Conservation (phyloP, 352 stramenopile genomes). For the Elongisporangium anandrum region DNA sequence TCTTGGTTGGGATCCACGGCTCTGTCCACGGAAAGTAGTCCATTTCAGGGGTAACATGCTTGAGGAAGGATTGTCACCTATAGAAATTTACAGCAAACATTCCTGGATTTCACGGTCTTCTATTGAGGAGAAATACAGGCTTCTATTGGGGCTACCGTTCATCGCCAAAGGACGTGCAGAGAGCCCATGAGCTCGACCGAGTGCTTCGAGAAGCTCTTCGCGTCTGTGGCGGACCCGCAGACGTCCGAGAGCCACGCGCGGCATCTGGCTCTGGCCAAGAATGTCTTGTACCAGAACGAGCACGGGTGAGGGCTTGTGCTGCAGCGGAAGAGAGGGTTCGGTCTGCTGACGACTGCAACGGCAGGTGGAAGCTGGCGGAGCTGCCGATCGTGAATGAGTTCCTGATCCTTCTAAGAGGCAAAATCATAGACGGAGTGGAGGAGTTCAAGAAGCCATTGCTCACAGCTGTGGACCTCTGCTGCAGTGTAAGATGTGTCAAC, state of each 20-base stretch:
- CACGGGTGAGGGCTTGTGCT: constrained; percentile 26
- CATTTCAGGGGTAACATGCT: background rate
- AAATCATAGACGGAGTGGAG: constrained; percentile 34
- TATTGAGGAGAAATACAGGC: background rate
- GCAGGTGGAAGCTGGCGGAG: constrained; percentile 67
- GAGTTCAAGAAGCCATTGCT: constrained; percentile 44
- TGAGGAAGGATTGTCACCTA: background rate
- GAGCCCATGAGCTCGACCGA: constrained; percentile 10
- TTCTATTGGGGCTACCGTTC: too few relatives aligned
- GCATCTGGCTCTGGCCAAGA: constrained; percentile 72
- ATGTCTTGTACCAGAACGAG: constrained; percentile 73
- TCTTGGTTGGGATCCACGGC: background rate
- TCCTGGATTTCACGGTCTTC: background rate
- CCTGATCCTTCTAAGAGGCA: constrained; percentile 47
- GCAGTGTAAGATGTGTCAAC: constrained; percentile 25
- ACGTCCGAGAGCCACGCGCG: constrained; percentile 58
- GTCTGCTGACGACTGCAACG: background rate
- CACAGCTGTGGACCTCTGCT: constrained; percentile 29
- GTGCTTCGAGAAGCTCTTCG: constrained; percentile 67
- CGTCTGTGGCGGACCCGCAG: constrained; percentile 50
- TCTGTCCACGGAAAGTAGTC: background rate
- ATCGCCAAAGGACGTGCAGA: background rate
- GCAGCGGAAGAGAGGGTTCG: background rate
- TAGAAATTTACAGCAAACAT: background rate
- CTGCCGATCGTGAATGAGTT: constrained; percentile 60